Percentiles rank a stretch among this genome's conserved stretches.
Evolutionary conservation across 371 early-diverging fungal species (phyloP).

Genomic region (Saksenaea oblongispora): DNA sequence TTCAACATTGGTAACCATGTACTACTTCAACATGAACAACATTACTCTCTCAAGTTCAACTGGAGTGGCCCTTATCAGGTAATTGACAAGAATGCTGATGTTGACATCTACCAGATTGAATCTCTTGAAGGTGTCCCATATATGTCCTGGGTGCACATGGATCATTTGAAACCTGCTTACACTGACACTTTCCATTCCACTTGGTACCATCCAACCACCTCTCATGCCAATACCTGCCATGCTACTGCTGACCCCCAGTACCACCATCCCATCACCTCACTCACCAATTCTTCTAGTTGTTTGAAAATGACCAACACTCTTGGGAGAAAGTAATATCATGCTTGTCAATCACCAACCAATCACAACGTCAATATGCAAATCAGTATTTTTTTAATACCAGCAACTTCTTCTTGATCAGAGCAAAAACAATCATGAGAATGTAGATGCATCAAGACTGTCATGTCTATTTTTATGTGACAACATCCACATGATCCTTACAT

Average conservation of each 20-base stretch:
- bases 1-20: conserved; percentile 6
- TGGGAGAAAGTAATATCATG: neutral
- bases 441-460: neutral
- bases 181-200: neutral
- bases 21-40: conserved; percentile 8
- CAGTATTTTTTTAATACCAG: neutral
- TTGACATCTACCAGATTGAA: neutral
- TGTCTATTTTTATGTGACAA: neutral
- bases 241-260: neutral
- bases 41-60: conserved; percentile 10
- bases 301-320: neutral
- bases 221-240: neutral
- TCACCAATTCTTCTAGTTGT: neutral
- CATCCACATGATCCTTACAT: neutral
- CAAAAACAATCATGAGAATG: too few relatives aligned
- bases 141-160: conserved; percentile 2
- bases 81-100: neutral
- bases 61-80: conserved; percentile 18
- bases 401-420: neutral
- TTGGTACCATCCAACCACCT: neutral
- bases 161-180: neutral
- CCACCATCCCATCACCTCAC: neutral
- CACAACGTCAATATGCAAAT: neutral
- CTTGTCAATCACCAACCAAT: neutral
- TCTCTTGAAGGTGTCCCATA: neutral